phyloP scores from a whole-genome alignment of 2,329 filamentous ascomycete species.

The Fusarium fujikuroi region DNA sequence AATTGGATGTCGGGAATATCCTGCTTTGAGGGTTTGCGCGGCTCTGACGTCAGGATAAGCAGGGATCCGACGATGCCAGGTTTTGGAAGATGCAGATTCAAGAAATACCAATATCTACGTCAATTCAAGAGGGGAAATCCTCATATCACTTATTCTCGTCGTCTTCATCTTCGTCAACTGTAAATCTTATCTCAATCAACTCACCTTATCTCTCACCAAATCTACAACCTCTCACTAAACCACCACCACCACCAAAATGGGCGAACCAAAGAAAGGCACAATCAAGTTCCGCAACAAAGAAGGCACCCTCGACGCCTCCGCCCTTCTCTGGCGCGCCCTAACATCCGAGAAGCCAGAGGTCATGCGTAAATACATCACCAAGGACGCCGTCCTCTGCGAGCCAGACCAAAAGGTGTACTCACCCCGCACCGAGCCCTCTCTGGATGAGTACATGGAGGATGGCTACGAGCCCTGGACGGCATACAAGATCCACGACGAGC shows the following conservation, averaged over 20 bases:
- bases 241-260: constrained; percentile 16
- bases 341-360: constrained; percentile 49
- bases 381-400: constrained; percentile 49
- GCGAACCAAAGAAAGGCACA: constrained; percentile 41
- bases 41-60: constrained; percentile 42
- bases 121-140: constrained; percentile 4
- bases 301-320: constrained; percentile 49
- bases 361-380: constrained; percentile 49
- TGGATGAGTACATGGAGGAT: constrained; percentile 48
- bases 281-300: constrained; percentile 51
- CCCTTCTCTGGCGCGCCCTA: constrained; percentile 50
- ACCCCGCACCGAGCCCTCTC: constrained; percentile 46
- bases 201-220: not conserved
- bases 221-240: not conserved
- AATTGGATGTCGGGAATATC: constrained; percentile 18
- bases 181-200: not conserved
- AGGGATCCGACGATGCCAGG: constrained; percentile 42
- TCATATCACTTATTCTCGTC: not conserved
- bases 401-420: constrained; percentile 48
- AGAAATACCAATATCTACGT: constrained; percentile 29
- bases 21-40: constrained; percentile 33
- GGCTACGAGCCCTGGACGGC: constrained; percentile 50
- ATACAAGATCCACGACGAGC: constrained; percentile 51
- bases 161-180: not conserved
- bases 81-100: constrained; percentile 31